Evolutionary conservation across 805 yeast genomes (phyloP).

Genomic region (Myxozyma melibiosi): DNA sequence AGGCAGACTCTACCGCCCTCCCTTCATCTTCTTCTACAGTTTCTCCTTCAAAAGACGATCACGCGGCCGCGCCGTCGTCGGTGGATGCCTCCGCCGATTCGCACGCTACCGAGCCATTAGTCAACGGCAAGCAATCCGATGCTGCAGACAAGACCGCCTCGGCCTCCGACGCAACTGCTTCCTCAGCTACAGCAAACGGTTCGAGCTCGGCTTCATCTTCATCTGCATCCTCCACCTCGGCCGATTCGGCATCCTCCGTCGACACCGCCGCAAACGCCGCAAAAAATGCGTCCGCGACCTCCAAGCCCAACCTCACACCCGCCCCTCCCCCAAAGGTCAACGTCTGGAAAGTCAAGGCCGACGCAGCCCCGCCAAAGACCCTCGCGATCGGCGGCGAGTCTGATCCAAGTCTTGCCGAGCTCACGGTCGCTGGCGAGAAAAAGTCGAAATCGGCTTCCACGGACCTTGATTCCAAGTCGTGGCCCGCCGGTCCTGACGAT

Average conservation of each 20-base stretch:
- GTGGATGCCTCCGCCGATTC: not conserved
- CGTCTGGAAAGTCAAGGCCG: slow-evolving; percentile 56
- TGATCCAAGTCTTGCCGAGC: slow-evolving; percentile 32
- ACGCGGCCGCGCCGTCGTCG: not conserved
- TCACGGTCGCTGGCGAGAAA: slow-evolving; percentile 32
- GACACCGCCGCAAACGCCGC: slow-evolving; percentile 30
- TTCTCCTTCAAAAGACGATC: not conserved
- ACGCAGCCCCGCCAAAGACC: slow-evolving; percentile 4
- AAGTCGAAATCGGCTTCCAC: slow-evolving; percentile 33
- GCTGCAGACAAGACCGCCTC: slow-evolving; percentile 5
- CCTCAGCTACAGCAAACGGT: slow-evolving; percentile 4
- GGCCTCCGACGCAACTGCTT: slow-evolving; percentile 34
- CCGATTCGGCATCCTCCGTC: slow-evolving; percentile 20
- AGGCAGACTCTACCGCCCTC: slow-evolving; percentile 2
- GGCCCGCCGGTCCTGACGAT: slow-evolving; percentile 45
- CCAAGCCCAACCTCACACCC: slow-evolving; percentile 50
- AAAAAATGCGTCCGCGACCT: too few species aligned
- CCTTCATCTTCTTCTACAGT: not conserved
- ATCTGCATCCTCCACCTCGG: slow-evolving; percentile 20
- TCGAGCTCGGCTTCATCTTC: slow-evolving; percentile 9
- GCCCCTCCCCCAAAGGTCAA: slow-evolving; percentile 66
- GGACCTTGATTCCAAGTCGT: slow-evolving; percentile 38
- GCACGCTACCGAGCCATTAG: slow-evolving; percentile 3
- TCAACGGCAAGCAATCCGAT: slow-evolving; percentile 1
- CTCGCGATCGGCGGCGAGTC: slow-evolving; percentile 12